Conservation (phyloP, 73 alveolate genomes). For the Tetrahymena elliotti region DNA sequence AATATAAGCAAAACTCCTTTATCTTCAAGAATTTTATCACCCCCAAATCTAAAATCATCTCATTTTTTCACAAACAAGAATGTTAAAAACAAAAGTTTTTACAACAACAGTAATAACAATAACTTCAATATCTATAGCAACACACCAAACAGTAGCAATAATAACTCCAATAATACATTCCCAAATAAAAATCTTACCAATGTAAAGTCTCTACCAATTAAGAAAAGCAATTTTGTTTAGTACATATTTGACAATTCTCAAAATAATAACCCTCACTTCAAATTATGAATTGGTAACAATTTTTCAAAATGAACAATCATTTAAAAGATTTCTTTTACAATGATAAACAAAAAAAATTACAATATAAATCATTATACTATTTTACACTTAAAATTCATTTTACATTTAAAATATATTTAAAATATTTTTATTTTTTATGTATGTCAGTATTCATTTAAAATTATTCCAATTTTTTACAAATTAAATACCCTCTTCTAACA, state of each 20-base stretch:
- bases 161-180: neutral
- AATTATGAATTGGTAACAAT: neutral
- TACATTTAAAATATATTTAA: too few species aligned
- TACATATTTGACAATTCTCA: neutral
- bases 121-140: neutral
- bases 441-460: too few species aligned
- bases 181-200: neutral
- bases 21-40: neutral
- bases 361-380: neutral
- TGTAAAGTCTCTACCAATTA: neutral
- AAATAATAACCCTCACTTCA: neutral
- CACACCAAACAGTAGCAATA: neutral
- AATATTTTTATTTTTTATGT: too few species aligned
- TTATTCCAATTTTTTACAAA: too few species aligned
- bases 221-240: neutral
- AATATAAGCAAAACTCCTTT: neutral
- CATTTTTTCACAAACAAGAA: neutral
- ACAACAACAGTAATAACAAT: neutral
- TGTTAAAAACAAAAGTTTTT: neutral
- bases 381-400: too few species aligned
- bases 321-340: neutral
- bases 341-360: neutral
- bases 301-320: neutral
- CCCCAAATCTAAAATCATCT: neutral
- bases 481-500: too few species aligned